These are phyloP conservation scores for Pestalotiopsis sp. DNA, from an alignment of 2,329 filamentous ascomycete genomes.

Conservation along the genomic window DNA sequence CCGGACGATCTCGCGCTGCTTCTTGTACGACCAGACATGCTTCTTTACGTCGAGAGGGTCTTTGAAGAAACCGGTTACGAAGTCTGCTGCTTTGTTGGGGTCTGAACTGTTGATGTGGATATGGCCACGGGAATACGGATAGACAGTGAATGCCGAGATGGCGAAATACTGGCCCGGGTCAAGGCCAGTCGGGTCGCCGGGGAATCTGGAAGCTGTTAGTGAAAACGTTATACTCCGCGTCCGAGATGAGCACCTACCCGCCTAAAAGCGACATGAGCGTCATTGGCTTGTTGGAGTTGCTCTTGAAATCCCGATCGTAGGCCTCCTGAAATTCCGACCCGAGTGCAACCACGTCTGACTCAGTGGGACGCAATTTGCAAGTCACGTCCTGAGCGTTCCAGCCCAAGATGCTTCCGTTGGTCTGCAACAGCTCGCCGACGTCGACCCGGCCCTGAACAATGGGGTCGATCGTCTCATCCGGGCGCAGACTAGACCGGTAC, in stretches of 20 bases:
- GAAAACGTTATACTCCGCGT: neutral
- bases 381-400: constrained; percentile 25
- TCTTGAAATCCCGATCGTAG: constrained; percentile 25
- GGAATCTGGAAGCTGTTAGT: neutral
- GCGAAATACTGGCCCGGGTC: constrained; percentile 48
- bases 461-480: constrained; percentile 21
- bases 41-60: constrained; percentile 49
- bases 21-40: constrained; percentile 62
- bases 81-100: constrained; percentile 46
- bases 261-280: constrained; percentile 14
- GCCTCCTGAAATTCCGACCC: constrained; percentile 24
- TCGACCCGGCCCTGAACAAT: constrained; percentile 13
- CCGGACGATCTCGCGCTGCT: constrained; percentile 58
- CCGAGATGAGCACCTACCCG: neutral
- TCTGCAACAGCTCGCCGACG: constrained; percentile 17
- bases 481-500: constrained; percentile 35
- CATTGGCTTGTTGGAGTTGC: constrained; percentile 22
- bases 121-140: constrained; percentile 59
- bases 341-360: constrained; percentile 22
- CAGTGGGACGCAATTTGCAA: constrained; percentile 26
- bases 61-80: constrained; percentile 57
- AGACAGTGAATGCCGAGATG: constrained; percentile 52
- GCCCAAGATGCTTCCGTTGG: constrained; percentile 18
- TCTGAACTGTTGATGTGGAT: constrained; percentile 55
- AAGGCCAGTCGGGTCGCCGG: neutral